Base-by-base conservation (phyloP, 495 filamentous ascomycete species). In the Tuber melanosporum region DNA sequence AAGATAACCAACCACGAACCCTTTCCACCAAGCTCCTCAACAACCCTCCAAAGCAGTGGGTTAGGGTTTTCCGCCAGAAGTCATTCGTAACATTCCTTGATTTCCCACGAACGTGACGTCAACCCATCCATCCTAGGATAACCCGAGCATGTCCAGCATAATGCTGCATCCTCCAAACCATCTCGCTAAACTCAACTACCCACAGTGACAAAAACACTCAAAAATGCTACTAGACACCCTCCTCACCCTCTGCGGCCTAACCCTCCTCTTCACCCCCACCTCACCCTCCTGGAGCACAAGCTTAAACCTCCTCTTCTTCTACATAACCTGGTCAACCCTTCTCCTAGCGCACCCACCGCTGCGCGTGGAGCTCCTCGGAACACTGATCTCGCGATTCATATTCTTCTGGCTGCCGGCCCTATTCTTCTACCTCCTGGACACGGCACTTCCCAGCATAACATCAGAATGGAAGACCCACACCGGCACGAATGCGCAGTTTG, bases 251-350 rank as follows among this genome's bases (percentile, higher is more conserved):
- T 93, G 94, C 6, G 84, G 93, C 43, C 84, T 93, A 41, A 91
- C 90, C 15, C 83, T 88, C 86, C 88, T 90, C 84, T 90, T 89
- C 84, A 86, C 74, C 83, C 86, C 86, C 10, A 83, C 86, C 32
- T 77, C 88, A 43, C 87, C 86, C n/a, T 89, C 89, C 15, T 94
- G 91, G 85, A 91, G 90, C 70, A 94, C 93, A 4, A 93, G 89
- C 19, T 86, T 97, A 75, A 97, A 97, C 82, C 82, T 97, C 26
- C 83, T 97, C 71, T 95, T 97, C 85, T 97, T 98, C 85, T 95
- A 93, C 84, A 89, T 90, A 83, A 95, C 92, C 83, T 97, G 94
- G 94, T 89, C 89, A 12, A 95, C 93, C 0, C 88, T 98, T 15
- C 89, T 95, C 3, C 85, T 94, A 26, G 92, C 91, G 47, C 92